Base-by-base conservation (phyloP, 2,329 filamentous ascomycete species). In the Fusarium austroafricanum region DNA sequence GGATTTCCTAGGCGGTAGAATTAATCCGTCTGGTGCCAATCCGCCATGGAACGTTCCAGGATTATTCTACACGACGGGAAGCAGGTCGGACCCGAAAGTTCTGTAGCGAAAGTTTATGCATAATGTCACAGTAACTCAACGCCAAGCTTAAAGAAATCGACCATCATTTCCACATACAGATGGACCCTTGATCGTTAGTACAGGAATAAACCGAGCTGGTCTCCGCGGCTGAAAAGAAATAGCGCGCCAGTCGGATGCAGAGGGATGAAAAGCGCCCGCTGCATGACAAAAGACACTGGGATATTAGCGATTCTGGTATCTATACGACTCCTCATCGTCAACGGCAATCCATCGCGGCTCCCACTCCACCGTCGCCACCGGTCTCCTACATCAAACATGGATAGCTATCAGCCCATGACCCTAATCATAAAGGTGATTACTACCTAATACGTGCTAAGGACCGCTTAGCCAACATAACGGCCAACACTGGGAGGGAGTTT, bases 391-490 rank as follows among this genome's bases (percentile, higher is more conserved):
- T 23, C 9, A 8, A 55, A 37, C 54, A 68, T 65, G 54, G 65
- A 55, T 55, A 14, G n/a, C 33, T 47, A 45, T 64, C 52, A 37
- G 47, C 40, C 64, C 29, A 40, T 61, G 33, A 45, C 15, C 38
- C 31, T 18, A 15, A 61, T 46, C 31, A 40, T 18, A 12, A 18
- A 65, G 59, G 61, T 60, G 43, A 67, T 55, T 65, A 59, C 65
- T 68, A 55, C 65, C 65, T 40, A 55, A 67, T 55, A 39, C 45
- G 59, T 65, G 18, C 39, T 51, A 47, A 38, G 14, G 21, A 68
- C 38, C 44, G 44, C 31, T 45, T 8, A 31, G 29, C 3, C 29
- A 31, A 12, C 29, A 31, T 11, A 31, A 12, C 29, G 11, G 18
- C 49, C 49, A 55, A 65, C 60, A 26, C 20, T 11, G 20, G 28